Conservation (phyloP, 2,329 filamentous ascomycete species). For the Nemania sp. region DNA sequence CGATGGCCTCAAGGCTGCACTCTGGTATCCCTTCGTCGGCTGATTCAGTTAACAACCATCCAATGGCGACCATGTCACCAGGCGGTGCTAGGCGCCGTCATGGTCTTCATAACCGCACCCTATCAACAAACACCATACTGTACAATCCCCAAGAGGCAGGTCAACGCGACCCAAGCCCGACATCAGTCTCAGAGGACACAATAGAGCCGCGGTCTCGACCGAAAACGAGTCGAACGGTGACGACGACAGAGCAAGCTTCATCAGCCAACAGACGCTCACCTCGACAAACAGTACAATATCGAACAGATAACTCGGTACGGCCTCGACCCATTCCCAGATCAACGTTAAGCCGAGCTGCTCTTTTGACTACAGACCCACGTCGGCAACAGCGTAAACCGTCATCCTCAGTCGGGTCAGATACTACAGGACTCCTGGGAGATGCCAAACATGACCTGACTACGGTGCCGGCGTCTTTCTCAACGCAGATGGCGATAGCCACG, state of each 20-base stretch:
- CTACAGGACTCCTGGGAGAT: conserved; percentile 53
- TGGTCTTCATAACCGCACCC: conserved; percentile 68
- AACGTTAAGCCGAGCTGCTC: conserved; percentile 57
- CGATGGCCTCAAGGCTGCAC: conserved; percentile 49
- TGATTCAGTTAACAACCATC: conserved; percentile 33
- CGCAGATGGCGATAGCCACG: conserved; percentile 76
- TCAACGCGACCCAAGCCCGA: conserved; percentile 44
- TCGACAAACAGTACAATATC: conserved; percentile 47
- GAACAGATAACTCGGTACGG: conserved; percentile 49
- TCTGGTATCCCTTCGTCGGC: conserved; percentile 40
- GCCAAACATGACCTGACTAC: conserved; percentile 65
- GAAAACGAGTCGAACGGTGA: conserved; percentile 46
- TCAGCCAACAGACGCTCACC: conserved; percentile 52
- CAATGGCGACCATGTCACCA: conserved; percentile 43
- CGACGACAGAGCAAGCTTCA: conserved; percentile 44
- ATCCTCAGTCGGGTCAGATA: conserved; percentile 66
- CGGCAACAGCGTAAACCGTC: conserved; percentile 51
- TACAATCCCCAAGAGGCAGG: conserved; percentile 69
- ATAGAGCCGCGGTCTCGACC: conserved; percentile 42
- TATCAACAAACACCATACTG: conserved; percentile 82
- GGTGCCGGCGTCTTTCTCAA: conserved; percentile 77
- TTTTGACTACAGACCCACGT: conserved; percentile 58
- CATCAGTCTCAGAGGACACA: conserved; percentile 49
- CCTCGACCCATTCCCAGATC: conserved; percentile 64
- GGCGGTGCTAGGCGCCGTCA: conserved; percentile 43